These are phyloP conservation scores for Pulveroboletus frians DNA, from an alignment of 768 basidiomycete genomes.

Conservation along the genomic window DNA sequence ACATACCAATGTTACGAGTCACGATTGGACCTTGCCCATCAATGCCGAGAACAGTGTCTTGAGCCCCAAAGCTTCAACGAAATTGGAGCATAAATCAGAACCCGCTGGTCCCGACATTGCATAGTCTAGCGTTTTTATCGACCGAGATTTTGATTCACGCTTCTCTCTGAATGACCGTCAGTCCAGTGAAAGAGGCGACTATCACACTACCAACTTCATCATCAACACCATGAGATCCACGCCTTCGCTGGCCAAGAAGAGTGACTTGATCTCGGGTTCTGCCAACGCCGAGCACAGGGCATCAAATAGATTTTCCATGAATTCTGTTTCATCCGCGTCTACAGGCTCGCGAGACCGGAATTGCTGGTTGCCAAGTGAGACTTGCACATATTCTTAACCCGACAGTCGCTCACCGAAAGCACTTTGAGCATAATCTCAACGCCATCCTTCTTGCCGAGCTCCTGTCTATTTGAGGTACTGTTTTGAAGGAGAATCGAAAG, in stretches of 20 bases:
- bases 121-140: conserved; percentile 89
- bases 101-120: conserved; percentile 79
- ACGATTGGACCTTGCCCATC: conserved; percentile 81
- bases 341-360: conserved; percentile 81
- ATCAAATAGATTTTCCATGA: conserved; percentile 97
- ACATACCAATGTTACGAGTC: background rate
- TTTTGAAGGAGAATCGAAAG: conserved; percentile 87
- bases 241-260: conserved; percentile 88
- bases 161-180: conserved; percentile 57
- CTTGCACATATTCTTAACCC: conserved; percentile 1
- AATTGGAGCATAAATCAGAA: conserved; percentile 67
- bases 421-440: conserved; percentile 72
- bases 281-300: conserved; percentile 78
- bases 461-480: conserved; percentile 60
- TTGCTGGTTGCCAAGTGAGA: conserved; percentile 48
- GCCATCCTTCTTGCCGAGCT: conserved; percentile 68
- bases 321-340: conserved; percentile 89
- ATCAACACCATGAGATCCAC: conserved; percentile 97
- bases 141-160: conserved; percentile 68
- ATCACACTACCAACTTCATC: conserved; percentile 71
- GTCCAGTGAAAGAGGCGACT: background rate
- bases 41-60: conserved; percentile 88
- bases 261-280: conserved; percentile 71
- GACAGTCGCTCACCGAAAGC: conserved; percentile 61
- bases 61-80: conserved; percentile 82